Conservation (phyloP, 805 yeast species). For the Babjeviella inositovora region DNA sequence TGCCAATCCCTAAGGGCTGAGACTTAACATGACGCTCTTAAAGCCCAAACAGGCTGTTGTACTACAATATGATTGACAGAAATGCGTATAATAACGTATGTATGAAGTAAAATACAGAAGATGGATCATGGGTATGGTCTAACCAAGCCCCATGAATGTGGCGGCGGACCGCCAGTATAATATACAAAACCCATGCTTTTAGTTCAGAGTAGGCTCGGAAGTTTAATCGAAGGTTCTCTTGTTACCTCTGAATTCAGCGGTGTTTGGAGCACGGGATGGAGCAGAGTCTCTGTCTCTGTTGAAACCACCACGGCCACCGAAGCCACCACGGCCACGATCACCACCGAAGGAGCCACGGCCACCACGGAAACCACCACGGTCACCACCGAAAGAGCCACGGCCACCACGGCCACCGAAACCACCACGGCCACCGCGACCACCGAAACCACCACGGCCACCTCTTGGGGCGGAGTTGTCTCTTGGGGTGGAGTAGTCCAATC, state of each 20-base stretch:
- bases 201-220: constrained; percentile 4
- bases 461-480: constrained; percentile 33
- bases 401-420: constrained; percentile 24
- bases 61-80: no score
- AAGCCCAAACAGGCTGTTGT: no score
- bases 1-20: no score
- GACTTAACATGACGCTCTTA: no score
- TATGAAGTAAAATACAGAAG: no score
- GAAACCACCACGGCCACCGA: constrained; percentile 12
- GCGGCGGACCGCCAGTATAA: no score
- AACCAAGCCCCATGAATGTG: no score
- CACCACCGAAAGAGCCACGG: constrained; percentile 20
- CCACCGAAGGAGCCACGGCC: constrained; percentile 11
- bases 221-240: constrained; percentile 67
- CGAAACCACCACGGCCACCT: constrained; percentile 15
- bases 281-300: constrained; percentile 25
- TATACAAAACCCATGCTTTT: no score
- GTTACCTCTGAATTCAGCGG: constrained; percentile 66
- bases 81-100: no score
- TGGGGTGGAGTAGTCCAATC: constrained; percentile 92
- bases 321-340: constrained; percentile 11
- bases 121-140: no score
- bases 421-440: constrained; percentile 18
- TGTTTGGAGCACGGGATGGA: constrained; percentile 44
- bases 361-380: constrained; percentile 14